phyloP scores from a whole-genome alignment of 2,329 filamentous ascomycete species.

The Mycosphaerella sp. region DNA sequence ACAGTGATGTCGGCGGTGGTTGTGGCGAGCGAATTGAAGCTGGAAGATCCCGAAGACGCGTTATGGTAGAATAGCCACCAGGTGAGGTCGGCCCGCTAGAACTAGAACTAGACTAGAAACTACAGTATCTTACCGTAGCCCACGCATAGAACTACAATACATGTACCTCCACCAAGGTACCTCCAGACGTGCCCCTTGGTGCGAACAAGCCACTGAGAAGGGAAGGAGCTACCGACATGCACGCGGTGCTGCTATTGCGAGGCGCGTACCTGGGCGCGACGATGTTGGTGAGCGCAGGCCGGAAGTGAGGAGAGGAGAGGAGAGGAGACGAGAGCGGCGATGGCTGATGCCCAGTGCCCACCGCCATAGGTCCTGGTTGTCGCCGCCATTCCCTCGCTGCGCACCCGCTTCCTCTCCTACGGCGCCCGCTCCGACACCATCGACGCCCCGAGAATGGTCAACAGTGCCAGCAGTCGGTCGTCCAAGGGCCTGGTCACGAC shows the following conservation, averaged over 20 bases:
- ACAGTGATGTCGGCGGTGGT: background rate
- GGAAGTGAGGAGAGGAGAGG: too few species aligned
- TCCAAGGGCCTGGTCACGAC: background rate
- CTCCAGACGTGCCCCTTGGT: too few species aligned
- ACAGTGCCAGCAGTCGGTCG: background rate
- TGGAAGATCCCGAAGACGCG: background rate
- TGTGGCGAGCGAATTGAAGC: background rate
- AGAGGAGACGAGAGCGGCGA: background rate
- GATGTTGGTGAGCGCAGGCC: conserved; percentile 17
- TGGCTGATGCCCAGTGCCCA: conserved; percentile 23
- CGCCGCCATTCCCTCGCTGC: conserved; percentile 47
- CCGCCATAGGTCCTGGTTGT: conserved; percentile 44
- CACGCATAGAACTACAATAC: too few species aligned
- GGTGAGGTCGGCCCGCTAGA: too few species aligned
- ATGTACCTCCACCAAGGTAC: too few species aligned
- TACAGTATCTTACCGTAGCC: too few species aligned
- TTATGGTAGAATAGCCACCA: background rate
- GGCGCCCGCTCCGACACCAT: conserved; percentile 43
- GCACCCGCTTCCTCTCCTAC: conserved; percentile 54
- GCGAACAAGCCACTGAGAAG: too few species aligned
- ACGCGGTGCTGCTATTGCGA: conserved; percentile 17
- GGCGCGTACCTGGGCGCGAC: conserved; percentile 20
- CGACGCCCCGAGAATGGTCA: background rate
- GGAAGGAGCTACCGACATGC: conserved; percentile 1
- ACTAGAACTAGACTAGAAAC: too few species aligned